Conservation (phyloP, 1,284 basidiomycete species). For the Ceratobasidium sp. region DNA sequence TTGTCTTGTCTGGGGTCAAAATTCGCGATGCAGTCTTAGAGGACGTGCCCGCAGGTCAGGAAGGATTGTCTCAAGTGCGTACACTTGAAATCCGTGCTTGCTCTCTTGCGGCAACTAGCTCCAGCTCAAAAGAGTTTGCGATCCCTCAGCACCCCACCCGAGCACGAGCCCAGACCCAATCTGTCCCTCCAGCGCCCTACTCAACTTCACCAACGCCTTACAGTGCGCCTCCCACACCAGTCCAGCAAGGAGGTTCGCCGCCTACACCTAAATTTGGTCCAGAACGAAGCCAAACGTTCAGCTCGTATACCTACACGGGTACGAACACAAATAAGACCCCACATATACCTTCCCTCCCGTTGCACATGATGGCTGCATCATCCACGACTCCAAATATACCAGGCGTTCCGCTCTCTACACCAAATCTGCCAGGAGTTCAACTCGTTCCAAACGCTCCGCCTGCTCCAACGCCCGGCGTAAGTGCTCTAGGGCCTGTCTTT, state of each 20-base stretch:
- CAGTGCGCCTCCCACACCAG: neutral
- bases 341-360: neutral
- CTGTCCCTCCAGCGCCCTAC: constrained; percentile 1
- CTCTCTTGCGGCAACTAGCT: neutral
- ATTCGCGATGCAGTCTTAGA: neutral
- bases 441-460: neutral
- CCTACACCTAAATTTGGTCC: constrained; percentile 1
- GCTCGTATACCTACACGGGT: neutral
- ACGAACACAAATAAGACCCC: neutral
- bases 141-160: neutral
- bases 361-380: neutral
- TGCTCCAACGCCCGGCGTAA: neutral
- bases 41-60: neutral
- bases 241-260: neutral
- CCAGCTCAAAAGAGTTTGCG: neutral
- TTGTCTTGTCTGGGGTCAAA: neutral
- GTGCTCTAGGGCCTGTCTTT: neutral
- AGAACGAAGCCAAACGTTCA: neutral
- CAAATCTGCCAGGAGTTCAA: neutral
- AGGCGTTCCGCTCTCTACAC: constrained; percentile 6
- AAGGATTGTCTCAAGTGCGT: neutral
- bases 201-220: neutral
- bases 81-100: constrained; percentile 9
- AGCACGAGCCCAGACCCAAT: constrained; percentile 3
- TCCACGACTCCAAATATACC: neutral